A percentile compares a stretch with the other conserved stretches of the same genome.
Conservation (phyloP, 805 yeast species). For the Wickerhamomyces tratensis region DNA sequence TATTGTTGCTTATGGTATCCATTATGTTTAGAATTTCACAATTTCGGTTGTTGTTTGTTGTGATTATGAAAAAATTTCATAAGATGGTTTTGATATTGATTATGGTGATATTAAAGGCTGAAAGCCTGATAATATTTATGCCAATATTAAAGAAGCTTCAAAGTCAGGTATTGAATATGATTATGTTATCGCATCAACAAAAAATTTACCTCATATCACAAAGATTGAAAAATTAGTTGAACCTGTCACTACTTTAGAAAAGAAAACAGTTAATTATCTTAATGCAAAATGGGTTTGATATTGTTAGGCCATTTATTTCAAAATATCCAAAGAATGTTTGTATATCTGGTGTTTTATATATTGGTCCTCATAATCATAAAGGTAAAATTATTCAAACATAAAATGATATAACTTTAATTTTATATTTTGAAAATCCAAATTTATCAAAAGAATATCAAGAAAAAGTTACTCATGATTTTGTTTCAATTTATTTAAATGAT, state of each 20-base stretch:
- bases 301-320: conserved; percentile 43
- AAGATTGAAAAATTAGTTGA: conserved; percentile 40
- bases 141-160: conserved; percentile 36
- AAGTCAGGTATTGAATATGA: conserved; percentile 36
- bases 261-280: conserved; percentile 44
- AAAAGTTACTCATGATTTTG: conserved; percentile 26
- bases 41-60: conserved; percentile 61
- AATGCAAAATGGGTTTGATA: conserved; percentile 59
- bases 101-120: conserved; percentile 47
- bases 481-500: conserved; percentile 32
- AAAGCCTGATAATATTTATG: conserved; percentile 46
- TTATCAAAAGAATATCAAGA: conserved; percentile 20
- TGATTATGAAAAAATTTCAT: conserved; percentile 42
- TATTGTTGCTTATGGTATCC: conserved; percentile 58
- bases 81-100: conserved; percentile 46
- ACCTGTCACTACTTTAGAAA: conserved; percentile 35
- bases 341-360: conserved; percentile 54
- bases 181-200: conserved; percentile 53
- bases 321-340: conserved; percentile 38
- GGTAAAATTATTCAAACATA: conserved; percentile 42
- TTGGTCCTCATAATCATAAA: conserved; percentile 45
- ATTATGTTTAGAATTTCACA: conserved; percentile 32
- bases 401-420: conserved; percentile 25
- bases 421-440: conserved; percentile 18
- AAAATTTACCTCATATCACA: conserved; percentile 58